Evolutionary conservation across 352 stramenopile species (phyloP), one percentile per base, ranked within the genome.

Genomic region (Lagenidium giganteum): DNA sequence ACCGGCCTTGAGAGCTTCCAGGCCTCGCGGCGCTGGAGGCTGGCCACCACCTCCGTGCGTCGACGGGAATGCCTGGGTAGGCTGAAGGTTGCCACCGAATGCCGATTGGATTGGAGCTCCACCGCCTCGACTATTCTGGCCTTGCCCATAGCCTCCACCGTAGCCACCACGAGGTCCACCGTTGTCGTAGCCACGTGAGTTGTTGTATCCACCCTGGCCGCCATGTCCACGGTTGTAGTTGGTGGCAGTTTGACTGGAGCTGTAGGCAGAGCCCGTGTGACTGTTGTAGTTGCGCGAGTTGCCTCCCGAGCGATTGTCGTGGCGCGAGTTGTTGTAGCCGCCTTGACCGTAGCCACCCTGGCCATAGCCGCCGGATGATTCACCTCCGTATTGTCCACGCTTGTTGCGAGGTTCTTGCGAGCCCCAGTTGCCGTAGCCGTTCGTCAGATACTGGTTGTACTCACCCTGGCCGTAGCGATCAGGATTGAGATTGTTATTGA

Each of bases 351-450:
- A 30, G 0, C 55, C 54, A 22, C 57, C 37, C 8, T 50, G 56
- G 35, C 54, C 36, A 30, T 52, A 53, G 35, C 53, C 29, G 32
- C 34, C 33, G n/a, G 42, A 28, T 1, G 49, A 56, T 21, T 79
- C 50, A 14, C 42, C 54, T 2, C 54, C 51, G 47, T 83, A 86
- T 38, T 77, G 58, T 2, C 70, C 76, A 20, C 61, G 76, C 51
- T 89, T 89, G 73, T 84, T 87, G 39, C 77, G 69, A 14, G 77
- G 77, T 33, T 89, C 77, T 41, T 87, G 73, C 21, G 77, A 89
- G 6, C 77, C 77, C 77, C 77, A 89, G 47, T 89, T 70, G n/a
- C 74, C 77, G 27, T 78, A 64, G 6, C 74, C 71, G 51, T 86
- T 87, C 22, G 64, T 69, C 51, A 89, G 46, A 47, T 89, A 89